phyloP scores from a whole-genome alignment of 768 basidiomycete species.

The Macrolepiota fuliginosa region DNA sequence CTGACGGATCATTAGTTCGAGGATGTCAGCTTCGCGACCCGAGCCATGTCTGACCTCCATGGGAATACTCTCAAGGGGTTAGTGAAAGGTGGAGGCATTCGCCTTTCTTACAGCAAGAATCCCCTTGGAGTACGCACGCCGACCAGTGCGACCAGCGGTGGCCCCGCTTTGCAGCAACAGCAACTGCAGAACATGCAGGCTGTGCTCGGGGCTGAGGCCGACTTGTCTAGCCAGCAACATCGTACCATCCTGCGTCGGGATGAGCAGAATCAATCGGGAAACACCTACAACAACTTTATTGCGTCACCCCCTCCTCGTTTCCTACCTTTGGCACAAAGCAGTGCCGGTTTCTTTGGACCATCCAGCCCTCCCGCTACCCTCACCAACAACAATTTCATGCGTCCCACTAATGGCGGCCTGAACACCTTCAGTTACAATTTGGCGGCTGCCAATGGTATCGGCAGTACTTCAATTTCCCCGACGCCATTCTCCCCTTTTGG shows the following conservation, averaged over 20 bases:
- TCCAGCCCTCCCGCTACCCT: slow-evolving; percentile 10
- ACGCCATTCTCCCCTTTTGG: slow-evolving; percentile 38
- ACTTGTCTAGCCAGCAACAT: slow-evolving; percentile 17
- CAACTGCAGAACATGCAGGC: slow-evolving; percentile 30
- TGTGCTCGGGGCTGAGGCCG: slow-evolving; percentile 11
- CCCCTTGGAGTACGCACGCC: slow-evolving; percentile 91
- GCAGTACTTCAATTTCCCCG: slow-evolving; percentile 17
- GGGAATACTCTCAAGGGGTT: slow-evolving; percentile 89
- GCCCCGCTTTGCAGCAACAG: slow-evolving; percentile 39
- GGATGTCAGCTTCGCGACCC: slow-evolving; percentile 80
- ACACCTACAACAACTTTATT: slow-evolving; percentile 30
- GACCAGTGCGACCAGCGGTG: slow-evolving; percentile 47
- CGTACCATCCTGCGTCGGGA: slow-evolving; percentile 19
- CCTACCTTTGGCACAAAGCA: slow-evolving; percentile 25
- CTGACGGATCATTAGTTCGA: slow-evolving; percentile 62
- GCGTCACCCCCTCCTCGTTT: slow-evolving; percentile 47
- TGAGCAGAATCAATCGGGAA: slow-evolving; percentile 8
- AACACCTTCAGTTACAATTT: slow-evolving; percentile 27
- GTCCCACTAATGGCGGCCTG: slow-evolving; percentile 26
- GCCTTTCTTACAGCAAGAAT: slow-evolving; percentile 97
- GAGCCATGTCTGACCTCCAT: slow-evolving; percentile 86
- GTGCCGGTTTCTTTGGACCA: slow-evolving; percentile 20
- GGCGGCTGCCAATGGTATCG: slow-evolving; percentile 19
- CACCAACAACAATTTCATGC: slow-evolving; percentile 32
- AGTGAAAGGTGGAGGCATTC: slow-evolving; percentile 94